A percentile compares a stretch with the other conserved stretches of the same genome.
These are phyloP conservation scores for Eucommia ulmoides DNA, from an alignment of 257 asterid species.

Conservation along the genomic window DNA sequence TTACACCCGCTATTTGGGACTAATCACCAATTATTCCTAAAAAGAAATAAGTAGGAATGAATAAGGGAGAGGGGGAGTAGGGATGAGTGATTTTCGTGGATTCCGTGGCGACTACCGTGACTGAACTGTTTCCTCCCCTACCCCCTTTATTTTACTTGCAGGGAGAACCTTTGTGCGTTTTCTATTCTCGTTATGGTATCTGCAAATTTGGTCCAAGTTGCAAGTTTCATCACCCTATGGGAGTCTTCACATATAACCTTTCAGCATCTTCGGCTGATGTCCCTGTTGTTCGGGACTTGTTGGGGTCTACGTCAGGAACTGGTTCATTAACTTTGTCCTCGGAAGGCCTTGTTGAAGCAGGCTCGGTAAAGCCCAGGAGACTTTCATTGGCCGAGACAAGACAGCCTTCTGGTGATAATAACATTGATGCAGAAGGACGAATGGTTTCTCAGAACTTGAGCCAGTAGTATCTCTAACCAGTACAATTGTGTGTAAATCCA, in stretches of 20 bases:
- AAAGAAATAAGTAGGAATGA: not conserved
- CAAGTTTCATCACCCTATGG: constrained; percentile 98
- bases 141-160: constrained; percentile 5
- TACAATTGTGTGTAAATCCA: constrained; percentile 58
- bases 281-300: constrained; percentile 40
- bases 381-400: constrained; percentile 58
- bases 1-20: too few species aligned
- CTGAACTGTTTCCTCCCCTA: not conserved
- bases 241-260: constrained; percentile 46
- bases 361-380: constrained; percentile 51
- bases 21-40: too few species aligned
- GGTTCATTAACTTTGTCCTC: constrained; percentile 53
- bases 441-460: constrained; percentile 23
- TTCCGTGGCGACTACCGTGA: not conserved
- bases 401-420: constrained; percentile 63
- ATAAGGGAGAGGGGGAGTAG: not conserved
- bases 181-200: constrained; percentile 90
- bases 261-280: constrained; percentile 54
- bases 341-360: constrained; percentile 55
- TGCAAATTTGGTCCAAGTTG: constrained; percentile 99
- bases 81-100: not conserved
- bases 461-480: constrained; percentile 35
- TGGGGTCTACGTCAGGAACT: constrained; percentile 63
- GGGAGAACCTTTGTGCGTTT: constrained; percentile 90
- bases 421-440: constrained; percentile 68